Evolutionary conservation across 1,139 yeast species (phyloP).

Genomic region (Hyphopichia fennica): DNA sequence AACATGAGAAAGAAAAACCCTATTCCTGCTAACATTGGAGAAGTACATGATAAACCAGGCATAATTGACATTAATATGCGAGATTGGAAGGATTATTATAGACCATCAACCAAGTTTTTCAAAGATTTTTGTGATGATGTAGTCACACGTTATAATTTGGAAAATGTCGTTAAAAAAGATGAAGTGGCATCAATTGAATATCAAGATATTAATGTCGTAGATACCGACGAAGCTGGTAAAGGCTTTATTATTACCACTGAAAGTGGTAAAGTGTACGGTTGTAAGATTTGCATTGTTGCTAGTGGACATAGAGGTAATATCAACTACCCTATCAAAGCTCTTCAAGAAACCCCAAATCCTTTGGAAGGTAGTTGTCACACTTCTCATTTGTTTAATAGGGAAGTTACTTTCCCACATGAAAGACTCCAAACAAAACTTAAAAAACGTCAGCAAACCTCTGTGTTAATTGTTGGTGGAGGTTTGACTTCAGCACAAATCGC

Average conservation of each 20-base stretch:
- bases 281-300: conserved; percentile 39
- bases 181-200: conserved; percentile 35
- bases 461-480: conserved; percentile 50
- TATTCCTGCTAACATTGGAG: conserved; percentile 10
- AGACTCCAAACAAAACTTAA: conserved; percentile 16
- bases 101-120: conserved; percentile 45
- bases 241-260: conserved; percentile 31
- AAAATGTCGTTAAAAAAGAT: conserved; percentile 31
- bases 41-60: conserved; percentile 30
- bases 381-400: conserved; percentile 34
- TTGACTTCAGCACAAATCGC: conserved; percentile 51
- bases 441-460: conserved; percentile 14
- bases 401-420: conserved; percentile 23
- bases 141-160: conserved; percentile 31
- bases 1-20: conserved; percentile 12
- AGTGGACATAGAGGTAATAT: conserved; percentile 43
- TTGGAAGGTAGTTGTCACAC: conserved; percentile 44
- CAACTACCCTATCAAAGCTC: conserved; percentile 34
- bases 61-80: conserved; percentile 45
- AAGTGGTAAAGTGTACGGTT: conserved; percentile 28
- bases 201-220: conserved; percentile 23
- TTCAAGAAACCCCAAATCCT: conserved; percentile 17
- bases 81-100: conserved; percentile 47
- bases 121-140: conserved; percentile 40
- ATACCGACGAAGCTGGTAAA: conserved; percentile 21